phyloP scores from a whole-genome alignment of 1,284 basidiomycete genomes.

The Cutaneotrichosporon arboriforme region DNA sequence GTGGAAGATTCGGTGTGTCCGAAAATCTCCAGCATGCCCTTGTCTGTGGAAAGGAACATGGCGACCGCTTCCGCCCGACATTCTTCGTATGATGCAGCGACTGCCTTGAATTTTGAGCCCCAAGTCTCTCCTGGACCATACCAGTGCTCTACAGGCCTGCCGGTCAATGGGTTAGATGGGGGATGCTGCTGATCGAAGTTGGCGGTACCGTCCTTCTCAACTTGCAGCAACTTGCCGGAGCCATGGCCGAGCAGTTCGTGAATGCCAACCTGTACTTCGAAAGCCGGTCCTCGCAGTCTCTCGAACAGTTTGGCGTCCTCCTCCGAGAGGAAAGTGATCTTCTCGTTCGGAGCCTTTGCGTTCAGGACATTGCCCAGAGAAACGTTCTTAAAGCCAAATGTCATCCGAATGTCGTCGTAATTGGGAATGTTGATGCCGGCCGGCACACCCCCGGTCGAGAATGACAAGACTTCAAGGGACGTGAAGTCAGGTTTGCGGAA shows the following conservation, averaged over 20 bases:
- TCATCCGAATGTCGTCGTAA: constrained; percentile 15
- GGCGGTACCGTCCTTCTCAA: constrained; percentile 11
- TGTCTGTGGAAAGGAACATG: constrained; percentile 16
- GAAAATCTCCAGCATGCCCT: constrained; percentile 16
- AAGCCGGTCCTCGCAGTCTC: constrained; percentile 15
- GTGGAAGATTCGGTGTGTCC: constrained; percentile 15
- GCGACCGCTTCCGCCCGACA: constrained; percentile 19
- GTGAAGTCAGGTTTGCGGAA: constrained; percentile 81
- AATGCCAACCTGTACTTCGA: constrained; percentile 22
- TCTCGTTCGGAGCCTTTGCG: constrained; percentile 21
- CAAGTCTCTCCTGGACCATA: constrained; percentile 20
- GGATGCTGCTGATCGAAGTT: constrained; percentile 17
- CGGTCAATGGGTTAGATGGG: constrained; percentile 14
- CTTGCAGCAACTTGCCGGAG: constrained; percentile 17
- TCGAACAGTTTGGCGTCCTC: constrained; percentile 13
- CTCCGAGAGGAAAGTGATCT: constrained; percentile 17
- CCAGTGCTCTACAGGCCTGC: constrained; percentile 17
- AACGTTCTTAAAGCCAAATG: constrained; percentile 20
- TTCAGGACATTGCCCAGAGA: constrained; percentile 19
- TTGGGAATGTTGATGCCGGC: constrained; percentile 17
- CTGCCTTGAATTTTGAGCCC: constrained; percentile 13
- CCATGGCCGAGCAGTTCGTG: constrained; percentile 23
- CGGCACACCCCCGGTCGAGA: constrained; percentile 17
- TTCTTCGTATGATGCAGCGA: constrained; percentile 17
- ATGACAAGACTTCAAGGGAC: constrained; percentile 41